A percentile compares a stretch with the other conserved stretches of the same genome.
These are phyloP conservation scores for Taxillus chinensis DNA, from an alignment of 164 flowering plant species.

Conservation along the genomic window DNA sequence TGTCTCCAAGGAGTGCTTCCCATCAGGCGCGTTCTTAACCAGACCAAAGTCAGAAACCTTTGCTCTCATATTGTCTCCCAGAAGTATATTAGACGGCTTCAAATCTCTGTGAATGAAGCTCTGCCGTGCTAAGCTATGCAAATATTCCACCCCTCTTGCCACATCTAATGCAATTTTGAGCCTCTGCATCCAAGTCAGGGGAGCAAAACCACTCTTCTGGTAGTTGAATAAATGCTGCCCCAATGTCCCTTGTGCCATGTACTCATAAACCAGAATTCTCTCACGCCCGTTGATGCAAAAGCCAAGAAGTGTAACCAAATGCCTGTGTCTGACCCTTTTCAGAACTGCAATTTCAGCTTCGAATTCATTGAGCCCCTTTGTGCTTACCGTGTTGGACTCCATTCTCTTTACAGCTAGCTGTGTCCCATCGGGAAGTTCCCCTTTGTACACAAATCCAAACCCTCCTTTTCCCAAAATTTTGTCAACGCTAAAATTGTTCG, in stretches of 20 bases:
- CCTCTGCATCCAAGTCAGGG: slow-evolving; percentile 48
- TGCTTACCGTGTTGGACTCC: slow-evolving; percentile 26
- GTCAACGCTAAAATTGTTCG: slow-evolving; percentile 31
- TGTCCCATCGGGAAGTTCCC: slow-evolving; percentile 41
- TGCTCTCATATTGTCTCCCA: slow-evolving; percentile 44
- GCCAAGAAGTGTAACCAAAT: slow-evolving; percentile 42
- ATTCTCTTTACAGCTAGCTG: slow-evolving; percentile 48
- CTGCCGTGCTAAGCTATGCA: slow-evolving; percentile 48
- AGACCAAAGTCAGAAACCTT: slow-evolving; percentile 54
- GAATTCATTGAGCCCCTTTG: slow-evolving; percentile 40
- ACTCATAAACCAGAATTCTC: slow-evolving; percentile 45
- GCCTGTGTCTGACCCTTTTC: slow-evolving; percentile 45
- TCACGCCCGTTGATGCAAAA: slow-evolving; percentile 36
- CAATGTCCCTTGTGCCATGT: slow-evolving; percentile 50
- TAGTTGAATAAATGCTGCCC: slow-evolving; percentile 34
- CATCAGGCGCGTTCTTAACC: slow-evolving; percentile 48
- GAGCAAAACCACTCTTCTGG: slow-evolving; percentile 11
- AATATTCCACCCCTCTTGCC: slow-evolving; percentile 47
- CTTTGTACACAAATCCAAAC: slow-evolving; percentile 48
- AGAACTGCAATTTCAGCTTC: slow-evolving; percentile 48
- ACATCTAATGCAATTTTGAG: slow-evolving; percentile 42
- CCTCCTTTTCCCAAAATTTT: slow-evolving; percentile 47
- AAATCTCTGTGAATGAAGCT: slow-evolving; percentile 50
- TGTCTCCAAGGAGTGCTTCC: slow-evolving; percentile 39
- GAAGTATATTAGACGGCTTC: slow-evolving; percentile 45